A percentile compares a stretch with the other conserved stretches of the same genome.
phyloP scores from a whole-genome alignment of 2,329 filamentous ascomycete genomes.

The Botrytis elliptica region DNA sequence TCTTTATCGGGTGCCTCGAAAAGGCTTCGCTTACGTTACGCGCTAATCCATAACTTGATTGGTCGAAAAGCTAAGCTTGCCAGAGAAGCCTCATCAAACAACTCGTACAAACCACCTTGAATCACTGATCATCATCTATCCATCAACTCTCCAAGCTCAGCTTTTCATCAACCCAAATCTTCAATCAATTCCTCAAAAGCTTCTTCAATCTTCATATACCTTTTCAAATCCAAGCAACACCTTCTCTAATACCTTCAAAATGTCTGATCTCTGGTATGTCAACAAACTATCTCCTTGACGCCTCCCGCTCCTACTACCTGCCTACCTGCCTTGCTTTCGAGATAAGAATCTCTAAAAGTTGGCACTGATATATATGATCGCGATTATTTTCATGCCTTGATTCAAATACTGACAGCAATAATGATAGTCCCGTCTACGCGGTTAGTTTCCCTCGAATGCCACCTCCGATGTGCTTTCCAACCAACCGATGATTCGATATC shows the following conservation, averaged over 20 bases:
- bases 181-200: slow-evolving; percentile 33
- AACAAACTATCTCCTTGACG: slow-evolving; percentile 35
- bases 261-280: slow-evolving; percentile 76
- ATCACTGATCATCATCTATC: slow-evolving; percentile 30
- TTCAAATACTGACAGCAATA: slow-evolving; percentile 46
- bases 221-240: slow-evolving; percentile 21
- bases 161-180: slow-evolving; percentile 30
- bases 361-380: slow-evolving; percentile 16
- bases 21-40: slow-evolving; percentile 20
- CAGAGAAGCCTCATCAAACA: slow-evolving; percentile 27
- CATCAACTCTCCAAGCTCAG: slow-evolving; percentile 34
- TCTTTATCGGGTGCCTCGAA: slow-evolving; percentile 5
- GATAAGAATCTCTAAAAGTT: slow-evolving; percentile 28
- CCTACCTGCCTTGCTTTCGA: slow-evolving; percentile 16
- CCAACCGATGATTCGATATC: neutral
- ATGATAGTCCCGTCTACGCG: slow-evolving; percentile 88
- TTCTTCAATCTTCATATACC: slow-evolving; percentile 28
- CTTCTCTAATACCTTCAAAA: slow-evolving; percentile 50
- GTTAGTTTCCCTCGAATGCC: slow-evolving; percentile 62
- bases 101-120: slow-evolving; percentile 25
- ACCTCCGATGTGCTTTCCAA: slow-evolving; percentile 7
- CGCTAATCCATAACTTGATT: slow-evolving; percentile 21
- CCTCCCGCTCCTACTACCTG: slow-evolving; percentile 1
- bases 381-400: neutral
- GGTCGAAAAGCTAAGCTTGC: slow-evolving; percentile 29